Evolutionary conservation across 106 monocot species (phyloP), one percentile per base, ranked within the genome.

Genomic region (Dendrobium officinale): DNA sequence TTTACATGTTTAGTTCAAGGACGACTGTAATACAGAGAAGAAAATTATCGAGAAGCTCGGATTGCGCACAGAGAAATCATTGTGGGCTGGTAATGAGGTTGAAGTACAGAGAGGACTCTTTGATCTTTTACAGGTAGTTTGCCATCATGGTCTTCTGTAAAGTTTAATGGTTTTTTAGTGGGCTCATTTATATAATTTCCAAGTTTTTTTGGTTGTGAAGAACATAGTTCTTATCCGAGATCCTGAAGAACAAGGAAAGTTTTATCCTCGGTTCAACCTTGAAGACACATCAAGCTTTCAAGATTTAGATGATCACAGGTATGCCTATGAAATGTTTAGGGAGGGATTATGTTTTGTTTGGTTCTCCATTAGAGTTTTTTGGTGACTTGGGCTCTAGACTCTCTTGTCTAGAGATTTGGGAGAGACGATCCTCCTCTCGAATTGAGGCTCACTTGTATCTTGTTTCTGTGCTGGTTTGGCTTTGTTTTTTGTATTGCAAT

Each of bases 161-260:
- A 24, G 22, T 64, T 64, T n/a, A 1, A 24, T 64, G 64, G 15
- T 16, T 67, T 67, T 67, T 67, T 26, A 24, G 37, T 37, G 70
- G 33, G 37, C 5, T 33, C 10, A 37, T 44, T 74, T 74, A 4
- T 74, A 16, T 49, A 26, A 19, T 76, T 5, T 15, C 0, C 16
- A 19, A 51, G 15, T 15, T 15, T 74, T 42, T 76, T 76, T 6
- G 49, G 20, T 55, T 79, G 15, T 91, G 86, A 86, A 94, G 93
- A 92, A 94, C 83, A 86, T 94, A 79, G 94, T 94, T 88, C 94
- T 96, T 80, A 94, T 96, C 55, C 89, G 87, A 86, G 96, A 96
- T 86, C 86, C 86, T 54, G 94, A 96, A 83, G 96, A 96, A 67
- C 20, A 45, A 0, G 81, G 87, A 47, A 92, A 94, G 80, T 96